Evolutionary conservation across 306 rosid species (phyloP).

Genomic region (Quercus suber): DNA sequence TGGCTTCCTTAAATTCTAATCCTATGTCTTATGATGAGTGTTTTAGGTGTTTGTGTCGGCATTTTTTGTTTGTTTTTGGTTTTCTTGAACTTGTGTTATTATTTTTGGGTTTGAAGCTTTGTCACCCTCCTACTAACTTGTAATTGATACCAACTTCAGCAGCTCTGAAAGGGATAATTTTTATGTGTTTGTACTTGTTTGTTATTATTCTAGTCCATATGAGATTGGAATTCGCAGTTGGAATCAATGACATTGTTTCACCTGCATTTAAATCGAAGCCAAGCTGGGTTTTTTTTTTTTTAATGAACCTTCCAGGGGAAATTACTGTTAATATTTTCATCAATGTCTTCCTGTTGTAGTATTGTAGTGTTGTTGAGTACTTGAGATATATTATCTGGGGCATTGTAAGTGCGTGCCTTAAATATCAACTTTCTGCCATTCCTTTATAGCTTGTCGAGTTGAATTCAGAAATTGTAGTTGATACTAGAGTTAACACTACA

Average conservation of each 20-base stretch:
- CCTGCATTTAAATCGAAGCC: conserved; percentile 13
- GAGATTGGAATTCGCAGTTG: conserved; percentile 21
- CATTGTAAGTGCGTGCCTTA: not conserved
- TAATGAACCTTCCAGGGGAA: not conserved
- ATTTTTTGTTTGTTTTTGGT: no score
- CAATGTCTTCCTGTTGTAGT: conserved; percentile 9
- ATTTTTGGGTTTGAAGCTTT: conserved; percentile 21
- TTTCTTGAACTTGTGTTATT: not conserved
- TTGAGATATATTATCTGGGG: conserved; percentile 6
- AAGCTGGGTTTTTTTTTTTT: not conserved
- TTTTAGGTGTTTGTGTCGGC: conserved; percentile 1
- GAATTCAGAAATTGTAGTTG: not conserved
- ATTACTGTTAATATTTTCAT: not conserved
- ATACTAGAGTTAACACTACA: not conserved
- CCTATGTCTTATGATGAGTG: conserved; percentile 13
- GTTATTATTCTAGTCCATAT: not conserved
- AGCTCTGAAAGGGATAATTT: conserved; percentile 5
- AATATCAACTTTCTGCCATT: not conserved
- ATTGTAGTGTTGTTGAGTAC: not conserved
- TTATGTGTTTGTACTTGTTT: conserved; percentile 13
- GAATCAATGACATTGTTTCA: conserved; percentile 6
- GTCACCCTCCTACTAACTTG: conserved; percentile 14
- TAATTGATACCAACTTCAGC: conserved; percentile 15
- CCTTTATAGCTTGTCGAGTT: not conserved
- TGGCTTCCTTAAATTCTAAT: conserved; percentile 24